Conservation (phyloP, 2,329 filamentous ascomycete species). For the Albophoma yamanashiensis region DNA sequence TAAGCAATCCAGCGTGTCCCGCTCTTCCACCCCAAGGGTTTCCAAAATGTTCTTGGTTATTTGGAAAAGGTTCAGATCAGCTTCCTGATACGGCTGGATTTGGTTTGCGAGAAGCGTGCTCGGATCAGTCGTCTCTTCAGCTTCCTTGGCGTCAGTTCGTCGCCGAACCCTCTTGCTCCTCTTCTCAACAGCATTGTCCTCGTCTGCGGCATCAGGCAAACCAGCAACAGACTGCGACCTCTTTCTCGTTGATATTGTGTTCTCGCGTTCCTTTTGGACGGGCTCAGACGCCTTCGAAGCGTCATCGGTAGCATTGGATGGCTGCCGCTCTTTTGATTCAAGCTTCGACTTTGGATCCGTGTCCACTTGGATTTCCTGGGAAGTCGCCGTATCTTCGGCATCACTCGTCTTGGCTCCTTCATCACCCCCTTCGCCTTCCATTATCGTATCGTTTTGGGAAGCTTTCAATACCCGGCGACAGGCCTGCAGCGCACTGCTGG, state of each 20-base stretch:
- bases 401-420: constrained; percentile 5
- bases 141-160: constrained; percentile 35
- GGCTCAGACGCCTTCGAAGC: constrained; percentile 16
- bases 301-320: constrained; percentile 11
- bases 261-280: constrained; percentile 22
- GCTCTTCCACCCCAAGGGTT: constrained; percentile 41
- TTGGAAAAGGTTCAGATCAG: constrained; percentile 44
- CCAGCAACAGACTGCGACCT: constrained; percentile 53
- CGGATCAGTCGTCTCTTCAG: constrained; percentile 42
- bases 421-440: constrained; percentile 10
- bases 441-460: constrained; percentile 13
- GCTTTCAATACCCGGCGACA: constrained; percentile 18
- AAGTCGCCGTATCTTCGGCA: background rate
- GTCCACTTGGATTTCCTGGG: background rate
- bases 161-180: constrained; percentile 56
- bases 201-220: constrained; percentile 42
- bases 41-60: constrained; percentile 44
- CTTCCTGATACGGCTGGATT: constrained; percentile 44
- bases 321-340: constrained; percentile 11
- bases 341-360: background rate
- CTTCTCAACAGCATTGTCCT: constrained; percentile 48
- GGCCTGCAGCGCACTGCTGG: constrained; percentile 14
- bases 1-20: constrained; percentile 31
- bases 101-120: constrained; percentile 42
- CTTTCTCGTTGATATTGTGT: constrained; percentile 39